Base-by-base conservation (phyloP, 83 land plant species). In the Picea engelmannii region DNA sequence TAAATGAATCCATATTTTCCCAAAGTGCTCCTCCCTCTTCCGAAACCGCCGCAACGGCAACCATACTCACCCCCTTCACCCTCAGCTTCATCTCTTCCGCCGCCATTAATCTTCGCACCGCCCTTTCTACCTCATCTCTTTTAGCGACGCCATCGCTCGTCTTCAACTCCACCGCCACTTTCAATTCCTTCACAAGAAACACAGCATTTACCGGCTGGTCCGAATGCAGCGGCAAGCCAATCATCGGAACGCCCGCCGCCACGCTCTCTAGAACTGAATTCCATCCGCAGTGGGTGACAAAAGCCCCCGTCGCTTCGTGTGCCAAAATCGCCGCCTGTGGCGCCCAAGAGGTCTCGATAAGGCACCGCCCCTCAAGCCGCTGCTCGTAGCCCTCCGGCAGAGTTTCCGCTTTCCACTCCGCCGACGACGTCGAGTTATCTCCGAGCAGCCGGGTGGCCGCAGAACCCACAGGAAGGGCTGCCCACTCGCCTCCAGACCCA, bases 251-350 rank as follows among this genome's bases (percentile, higher is more conserved):
- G 0, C 91, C 88, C 3, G 82, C 81, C 66, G 78, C 62, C 17
- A 89, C 27, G 70, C 84, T 81, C 83, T 89, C 91, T 21, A 86
- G 23, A 62, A 65, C 17, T 21, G 89, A 86, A 66, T 89, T 89
- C 91, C 91, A 89, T 5, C 91, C 90, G 59, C 88, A 88, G 80
- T 88, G 90, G 64, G 85, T 83, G 21, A 89, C 38, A 61, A 85
- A 89, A 11, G 82, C 90, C 38, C 84, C 85, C 23, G 75, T 62
- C 15, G 86, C 68, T 42, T 21, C 52, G 80, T 82, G 84, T 11
- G 40, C 15, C 44, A 85, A 76, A 6, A 85, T 79, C 52, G 35
- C 80, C 38, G 52, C 63, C 81, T 91, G 93, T 70, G 93, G 93
- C 0, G 89, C 93, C 93, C 93, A 91, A 1, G 44, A 35, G 0